Percentiles rank a stretch among this genome's conserved stretches.
Evolutionary conservation across 2,329 filamentous ascomycete genomes (phyloP).

Genomic region (Cytospora piceicola): DNA sequence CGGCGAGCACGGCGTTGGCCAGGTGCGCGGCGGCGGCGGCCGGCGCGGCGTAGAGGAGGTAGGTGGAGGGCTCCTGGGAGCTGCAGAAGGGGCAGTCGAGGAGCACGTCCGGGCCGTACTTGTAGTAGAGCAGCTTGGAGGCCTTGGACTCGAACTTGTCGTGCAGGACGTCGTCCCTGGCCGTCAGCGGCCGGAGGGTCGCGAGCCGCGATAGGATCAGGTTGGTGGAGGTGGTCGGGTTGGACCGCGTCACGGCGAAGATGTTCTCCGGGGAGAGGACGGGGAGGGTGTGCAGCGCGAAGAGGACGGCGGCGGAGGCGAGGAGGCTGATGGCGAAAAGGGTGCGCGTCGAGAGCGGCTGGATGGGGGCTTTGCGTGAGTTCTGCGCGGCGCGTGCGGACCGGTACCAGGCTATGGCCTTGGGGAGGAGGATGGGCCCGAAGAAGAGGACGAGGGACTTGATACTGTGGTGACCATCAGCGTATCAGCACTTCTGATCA

Average conservation of each 20-base stretch:
- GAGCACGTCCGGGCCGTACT: conserved; percentile 76
- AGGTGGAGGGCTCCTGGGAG: conserved; percentile 69
- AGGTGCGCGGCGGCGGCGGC: conserved; percentile 77
- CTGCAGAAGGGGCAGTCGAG: conserved; percentile 81
- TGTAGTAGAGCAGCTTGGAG: conserved; percentile 78
- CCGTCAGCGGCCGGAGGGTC: conserved; percentile 60
- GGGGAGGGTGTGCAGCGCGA: conserved; percentile 67
- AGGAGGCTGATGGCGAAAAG: conserved; percentile 62
- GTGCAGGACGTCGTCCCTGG: conserved; percentile 66
- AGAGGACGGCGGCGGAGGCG: conserved; percentile 52
- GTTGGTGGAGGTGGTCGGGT: conserved; percentile 82
- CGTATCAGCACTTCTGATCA: conserved; percentile 2
- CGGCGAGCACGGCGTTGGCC: conserved; percentile 72
- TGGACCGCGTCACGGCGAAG: conserved; percentile 76
- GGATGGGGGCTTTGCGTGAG: conserved; percentile 52
- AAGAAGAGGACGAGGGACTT: conserved; percentile 64
- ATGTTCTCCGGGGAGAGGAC: conserved; percentile 77
- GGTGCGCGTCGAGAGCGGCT: conserved; percentile 62
- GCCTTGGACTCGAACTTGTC: conserved; percentile 71
- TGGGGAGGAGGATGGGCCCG: conserved; percentile 73
- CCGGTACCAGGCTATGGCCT: conserved; percentile 67
- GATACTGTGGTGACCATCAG: conserved; percentile 44
- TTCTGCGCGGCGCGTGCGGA: conserved; percentile 50
- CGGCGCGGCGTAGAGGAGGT: conserved; percentile 81
- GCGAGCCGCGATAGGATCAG: conserved; percentile 80